phyloP scores from a whole-genome alignment of 768 basidiomycete genomes.

The Boletus bicolor region DNA sequence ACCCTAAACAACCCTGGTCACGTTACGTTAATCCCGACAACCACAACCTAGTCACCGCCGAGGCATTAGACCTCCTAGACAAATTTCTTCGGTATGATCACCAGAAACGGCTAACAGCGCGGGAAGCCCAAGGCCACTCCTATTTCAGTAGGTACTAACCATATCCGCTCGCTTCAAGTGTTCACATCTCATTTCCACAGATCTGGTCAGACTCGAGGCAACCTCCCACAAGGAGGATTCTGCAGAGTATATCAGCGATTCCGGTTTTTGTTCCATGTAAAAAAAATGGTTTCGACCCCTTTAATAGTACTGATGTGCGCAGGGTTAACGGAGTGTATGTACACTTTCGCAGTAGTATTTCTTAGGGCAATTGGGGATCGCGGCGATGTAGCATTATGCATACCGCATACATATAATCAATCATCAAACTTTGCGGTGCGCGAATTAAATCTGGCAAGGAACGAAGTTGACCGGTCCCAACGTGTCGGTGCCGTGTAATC shows the following conservation, averaged over 20 bases:
- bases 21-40: constrained; percentile 58
- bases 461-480: constrained; percentile 14
- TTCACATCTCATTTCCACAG: constrained; percentile 32
- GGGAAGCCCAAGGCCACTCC: constrained; percentile 62
- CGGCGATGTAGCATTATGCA: constrained; percentile 16
- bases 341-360: constrained; percentile 4
- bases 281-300: neutral
- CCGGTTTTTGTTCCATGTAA: constrained; percentile 46
- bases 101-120: constrained; percentile 62
- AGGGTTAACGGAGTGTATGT: constrained; percentile 6
- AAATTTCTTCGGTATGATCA: constrained; percentile 68
- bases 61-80: constrained; percentile 65
- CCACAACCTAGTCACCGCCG: constrained; percentile 54
- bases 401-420: constrained; percentile 12
- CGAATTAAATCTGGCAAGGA: constrained; percentile 15
- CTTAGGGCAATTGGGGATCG: constrained; percentile 8
- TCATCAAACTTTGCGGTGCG: constrained; percentile 4
- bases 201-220: constrained; percentile 48
- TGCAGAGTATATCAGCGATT: constrained; percentile 45
- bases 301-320: neutral
- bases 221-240: constrained; percentile 39
- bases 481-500: constrained; percentile 26
- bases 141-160: constrained; percentile 53
- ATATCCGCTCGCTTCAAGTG: constrained; percentile 18
- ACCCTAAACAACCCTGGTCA: constrained; percentile 63